A percentile compares a stretch with the other conserved stretches of the same genome.
These are phyloP conservation scores for Fusarium newnesense DNA, from an alignment of 2,329 filamentous ascomycete genomes.

Conservation along the genomic window DNA sequence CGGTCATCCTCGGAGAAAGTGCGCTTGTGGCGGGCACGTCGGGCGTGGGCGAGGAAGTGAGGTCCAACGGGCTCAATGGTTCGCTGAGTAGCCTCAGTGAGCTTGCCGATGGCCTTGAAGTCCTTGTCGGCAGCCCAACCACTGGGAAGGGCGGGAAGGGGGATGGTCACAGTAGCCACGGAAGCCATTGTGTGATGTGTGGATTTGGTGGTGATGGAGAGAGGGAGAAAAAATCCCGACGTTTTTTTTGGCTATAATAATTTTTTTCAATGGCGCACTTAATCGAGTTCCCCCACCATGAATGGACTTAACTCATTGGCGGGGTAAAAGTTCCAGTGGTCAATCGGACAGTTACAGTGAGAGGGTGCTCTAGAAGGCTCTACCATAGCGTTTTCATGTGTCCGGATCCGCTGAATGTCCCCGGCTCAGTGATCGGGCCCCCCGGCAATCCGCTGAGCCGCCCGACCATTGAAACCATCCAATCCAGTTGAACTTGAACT, in stretches of 20 bases:
- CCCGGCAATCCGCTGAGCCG: not conserved
- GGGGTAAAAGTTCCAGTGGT: constrained; percentile 35
- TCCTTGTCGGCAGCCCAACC: constrained; percentile 91
- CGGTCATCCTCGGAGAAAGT: constrained; percentile 99
- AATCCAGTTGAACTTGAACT: not conserved
- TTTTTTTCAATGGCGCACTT: constrained; percentile 32
- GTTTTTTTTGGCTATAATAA: constrained; percentile 31
- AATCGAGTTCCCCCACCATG: constrained; percentile 37
- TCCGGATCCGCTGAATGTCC: not conserved
- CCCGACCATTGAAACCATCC: not conserved
- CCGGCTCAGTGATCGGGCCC: not conserved
- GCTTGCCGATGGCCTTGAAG: constrained; percentile 83
- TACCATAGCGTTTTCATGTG: not conserved
- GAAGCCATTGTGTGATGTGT: constrained; percentile 67
- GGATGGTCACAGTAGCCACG: constrained; percentile 67
- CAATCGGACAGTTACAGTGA: constrained; percentile 6
- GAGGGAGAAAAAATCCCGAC: constrained; percentile 17
- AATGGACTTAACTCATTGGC: constrained; percentile 29
- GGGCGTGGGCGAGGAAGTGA: constrained; percentile 97
- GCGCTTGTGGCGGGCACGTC: constrained; percentile 93
- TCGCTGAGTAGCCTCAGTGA: constrained; percentile 82
- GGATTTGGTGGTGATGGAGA: constrained; percentile 36
- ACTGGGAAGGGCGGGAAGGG: constrained; percentile 79
- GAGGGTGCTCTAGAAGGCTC: not conserved
- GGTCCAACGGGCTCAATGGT: constrained; percentile 96